A percentile compares a stretch with the other conserved stretches of the same genome.
Evolutionary conservation across 345 rosid species (phyloP).

Genomic region (Populus deltoides): DNA sequence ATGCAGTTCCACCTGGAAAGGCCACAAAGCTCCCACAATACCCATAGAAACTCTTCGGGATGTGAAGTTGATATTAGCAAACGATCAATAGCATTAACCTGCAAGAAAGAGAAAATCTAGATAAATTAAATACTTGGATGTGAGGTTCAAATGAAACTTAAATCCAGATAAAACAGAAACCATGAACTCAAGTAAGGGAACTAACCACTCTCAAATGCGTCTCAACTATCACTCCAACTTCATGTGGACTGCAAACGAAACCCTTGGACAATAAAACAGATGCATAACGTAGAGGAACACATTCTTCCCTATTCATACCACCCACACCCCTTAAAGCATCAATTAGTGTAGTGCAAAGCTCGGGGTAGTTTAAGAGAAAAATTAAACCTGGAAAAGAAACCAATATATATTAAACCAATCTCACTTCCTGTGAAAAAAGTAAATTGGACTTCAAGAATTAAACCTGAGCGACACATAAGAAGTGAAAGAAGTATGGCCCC

Average conservation of each 20-base stretch:
- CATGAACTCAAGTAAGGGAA: slow-evolving; percentile 23
- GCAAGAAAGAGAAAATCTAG: slow-evolving; percentile 17
- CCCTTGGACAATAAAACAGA: slow-evolving; percentile 76
- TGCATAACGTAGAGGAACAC: slow-evolving; percentile 89
- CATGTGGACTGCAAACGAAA: slow-evolving; percentile 74
- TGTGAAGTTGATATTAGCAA: slow-evolving; percentile 70
- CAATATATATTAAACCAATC: slow-evolving; percentile 15
- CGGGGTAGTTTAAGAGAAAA: slow-evolving; percentile 73
- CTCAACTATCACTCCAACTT: slow-evolving; percentile 84
- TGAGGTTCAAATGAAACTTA: slow-evolving; percentile 2
- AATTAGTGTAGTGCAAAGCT: slow-evolving; percentile 66
- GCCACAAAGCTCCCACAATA: slow-evolving; percentile 93
- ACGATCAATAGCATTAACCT: slow-evolving; percentile 86
- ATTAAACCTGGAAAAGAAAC: slow-evolving; percentile 64
- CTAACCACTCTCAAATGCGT: slow-evolving; percentile 94
- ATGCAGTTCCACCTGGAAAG: slow-evolving; percentile 61
- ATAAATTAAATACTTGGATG: background rate
- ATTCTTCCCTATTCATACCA: slow-evolving; percentile 65
- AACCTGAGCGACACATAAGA: slow-evolving; percentile 82
- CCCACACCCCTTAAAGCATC: slow-evolving; percentile 61
- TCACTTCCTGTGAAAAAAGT: background rate
- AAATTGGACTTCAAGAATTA: slow-evolving; percentile 10
- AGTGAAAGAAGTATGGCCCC: slow-evolving; percentile 78
- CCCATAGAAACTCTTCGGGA: slow-evolving; percentile 94
- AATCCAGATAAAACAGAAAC: background rate